Evolutionary conservation across 805 yeast genomes (phyloP).

Genomic region (Starmera amethionina): DNA sequence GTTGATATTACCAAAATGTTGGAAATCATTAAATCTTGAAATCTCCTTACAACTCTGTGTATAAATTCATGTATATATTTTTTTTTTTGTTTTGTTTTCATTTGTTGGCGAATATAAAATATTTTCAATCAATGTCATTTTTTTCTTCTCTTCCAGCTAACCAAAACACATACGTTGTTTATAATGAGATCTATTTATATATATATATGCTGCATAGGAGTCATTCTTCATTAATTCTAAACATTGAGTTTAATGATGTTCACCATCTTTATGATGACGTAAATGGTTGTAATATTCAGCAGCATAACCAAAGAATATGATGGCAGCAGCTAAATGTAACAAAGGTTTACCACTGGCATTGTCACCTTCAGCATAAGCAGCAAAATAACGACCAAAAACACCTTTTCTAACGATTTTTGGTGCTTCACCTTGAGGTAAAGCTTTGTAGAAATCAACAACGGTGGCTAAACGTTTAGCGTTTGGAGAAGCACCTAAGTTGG

Average conservation of each 20-base stretch:
- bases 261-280: conserved; percentile 46
- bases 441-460: conserved; percentile 92
- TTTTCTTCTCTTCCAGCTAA: no score
- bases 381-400: conserved; percentile 69
- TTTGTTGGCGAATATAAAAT: no score
- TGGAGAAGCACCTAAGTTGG: conserved; percentile 92
- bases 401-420: conserved; percentile 62
- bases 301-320: conserved; percentile 75
- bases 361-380: conserved; percentile 76
- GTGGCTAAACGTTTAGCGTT: conserved; percentile 94
- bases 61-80: no score
- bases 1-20: conserved; percentile 40
- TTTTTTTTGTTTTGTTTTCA: no score
- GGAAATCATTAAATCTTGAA: conserved; percentile 13
- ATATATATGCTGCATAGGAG: no score
- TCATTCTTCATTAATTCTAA: no score
- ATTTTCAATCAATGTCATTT: no score
- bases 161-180: no score
- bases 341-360: conserved; percentile 80
- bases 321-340: conserved; percentile 60
- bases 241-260: conserved; percentile 22
- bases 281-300: conserved; percentile 91
- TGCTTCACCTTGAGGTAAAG: conserved; percentile 90
- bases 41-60: no score
- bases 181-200: no score